Evolutionary conservation across 2,329 filamentous ascomycete species (phyloP), one percentile per base, ranked within the genome.

Genomic region (Penicillium sp.): DNA sequence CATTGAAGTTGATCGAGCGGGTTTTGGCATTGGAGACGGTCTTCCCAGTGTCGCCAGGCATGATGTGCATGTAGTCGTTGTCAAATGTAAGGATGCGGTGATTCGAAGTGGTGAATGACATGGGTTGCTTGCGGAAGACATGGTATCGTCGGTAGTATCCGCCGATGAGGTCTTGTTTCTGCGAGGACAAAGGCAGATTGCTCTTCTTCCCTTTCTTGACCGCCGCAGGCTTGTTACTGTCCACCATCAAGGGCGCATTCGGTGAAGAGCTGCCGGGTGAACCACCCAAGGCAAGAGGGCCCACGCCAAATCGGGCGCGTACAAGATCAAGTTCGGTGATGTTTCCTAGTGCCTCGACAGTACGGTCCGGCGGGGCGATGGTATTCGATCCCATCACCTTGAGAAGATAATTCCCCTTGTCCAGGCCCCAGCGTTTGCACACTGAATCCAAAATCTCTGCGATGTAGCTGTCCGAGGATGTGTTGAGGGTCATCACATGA

Each of bases 61-160:
- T 84, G 63, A 89, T 86, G 71, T 88, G 86, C 74, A 89, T 83
- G 70, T 87, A 88, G 66, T 89, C 87, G 55, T 84, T 85, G 65
- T 88, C 87, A 54, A 89, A 84, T 7, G 86, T 83, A 25, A 89
- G 76, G 13, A 87, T 84, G 43, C 85, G 82, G 22, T 85, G 83
- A 52, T 85, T 85, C 4, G 83, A 84, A 6, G 84, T 83, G 0
- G 86, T 83, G 65, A 89, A 89, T 2, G 84, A 86, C 78, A 88
- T 86, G 30, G 86, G 84, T 68, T 88, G 86, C 71, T 88, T 88
- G 67, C 87, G 84, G 30, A 84, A 82, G 19, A 89, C 87, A 56
- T 84, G 82, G 74, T 87, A 89, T 35, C 86, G 84, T 59, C 86
- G 85, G 74, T 87, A 87, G 62, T 82, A 81, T 22, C 77, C 79